phyloP scores from a whole-genome alignment of 2,329 filamentous ascomycete species.

The Fusarium sp. region DNA sequence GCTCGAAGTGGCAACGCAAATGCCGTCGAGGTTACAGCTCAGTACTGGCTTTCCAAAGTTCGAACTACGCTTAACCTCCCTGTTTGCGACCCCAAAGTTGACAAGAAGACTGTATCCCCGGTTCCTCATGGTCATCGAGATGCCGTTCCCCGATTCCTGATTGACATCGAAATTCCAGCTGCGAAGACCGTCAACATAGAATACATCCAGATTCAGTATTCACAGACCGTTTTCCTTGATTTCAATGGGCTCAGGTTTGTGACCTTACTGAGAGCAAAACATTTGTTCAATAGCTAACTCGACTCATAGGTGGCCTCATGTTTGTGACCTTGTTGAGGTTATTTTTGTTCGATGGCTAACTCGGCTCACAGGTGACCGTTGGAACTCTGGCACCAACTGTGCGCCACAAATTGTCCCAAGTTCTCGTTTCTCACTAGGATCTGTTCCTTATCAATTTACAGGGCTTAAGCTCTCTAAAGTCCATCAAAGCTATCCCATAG shows the following conservation, averaged over 20 bases:
- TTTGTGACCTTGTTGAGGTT: neutral
- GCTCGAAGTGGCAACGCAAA: slow-evolving; percentile 38
- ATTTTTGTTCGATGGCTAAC: too few species aligned
- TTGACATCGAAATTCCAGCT: slow-evolving; percentile 17
- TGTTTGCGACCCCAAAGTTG: neutral
- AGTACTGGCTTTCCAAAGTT: slow-evolving; percentile 42
- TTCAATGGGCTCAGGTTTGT: slow-evolving; percentile 21
- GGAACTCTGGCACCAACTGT: slow-evolving; percentile 34
- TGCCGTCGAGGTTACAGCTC: slow-evolving; percentile 18
- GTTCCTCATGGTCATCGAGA: slow-evolving; percentile 14
- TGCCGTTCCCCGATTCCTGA: slow-evolving; percentile 30
- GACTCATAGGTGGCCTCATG: neutral
- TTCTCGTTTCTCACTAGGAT: slow-evolving; percentile 2
- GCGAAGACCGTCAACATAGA: slow-evolving; percentile 30
- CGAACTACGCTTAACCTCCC: slow-evolving; percentile 36
- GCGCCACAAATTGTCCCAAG: slow-evolving; percentile 5
- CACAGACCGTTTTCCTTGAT: slow-evolving; percentile 45
- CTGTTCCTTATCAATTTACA: too few species aligned
- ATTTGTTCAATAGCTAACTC: too few species aligned
- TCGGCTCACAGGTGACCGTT: slow-evolving; percentile 35
- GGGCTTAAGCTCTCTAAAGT: too few species aligned
- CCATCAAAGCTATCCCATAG: too few species aligned
- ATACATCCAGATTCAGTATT: slow-evolving; percentile 54
- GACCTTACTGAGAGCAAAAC: too few species aligned
- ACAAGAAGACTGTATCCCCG: slow-evolving; percentile 23